Conservation (phyloP, 2,329 filamentous ascomycete genomes). For the Curvularia lunata region DNA sequence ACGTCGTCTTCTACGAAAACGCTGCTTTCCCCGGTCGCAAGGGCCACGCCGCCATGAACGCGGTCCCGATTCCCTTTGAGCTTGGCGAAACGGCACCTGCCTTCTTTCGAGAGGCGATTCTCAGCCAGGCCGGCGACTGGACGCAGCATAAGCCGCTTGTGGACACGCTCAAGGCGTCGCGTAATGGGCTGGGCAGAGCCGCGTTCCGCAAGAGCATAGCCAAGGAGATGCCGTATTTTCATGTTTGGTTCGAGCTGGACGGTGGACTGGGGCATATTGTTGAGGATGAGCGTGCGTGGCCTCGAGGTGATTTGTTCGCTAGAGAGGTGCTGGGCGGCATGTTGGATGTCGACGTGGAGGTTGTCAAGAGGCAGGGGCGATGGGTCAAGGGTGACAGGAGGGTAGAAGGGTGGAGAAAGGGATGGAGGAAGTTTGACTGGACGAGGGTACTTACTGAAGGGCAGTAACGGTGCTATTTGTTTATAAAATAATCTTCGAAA, state of each 20-base stretch:
- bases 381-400: slow-evolving; percentile 76
- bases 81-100: slow-evolving; percentile 91
- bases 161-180: slow-evolving; percentile 73
- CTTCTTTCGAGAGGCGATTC: slow-evolving; percentile 94
- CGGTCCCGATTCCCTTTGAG: slow-evolving; percentile 85
- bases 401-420: slow-evolving; percentile 78
- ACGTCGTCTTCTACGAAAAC: slow-evolving; percentile 98
- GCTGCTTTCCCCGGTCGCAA: slow-evolving; percentile 80
- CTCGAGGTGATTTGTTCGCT: slow-evolving; percentile 88
- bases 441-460: slow-evolving; percentile 66
- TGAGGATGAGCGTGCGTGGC: slow-evolving; percentile 85
- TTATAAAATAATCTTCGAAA: too few species aligned
- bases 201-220: slow-evolving; percentile 84
- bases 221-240: slow-evolving; percentile 98
- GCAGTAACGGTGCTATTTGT: background rate
- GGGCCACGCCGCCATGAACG: slow-evolving; percentile 83
- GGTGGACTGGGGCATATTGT: slow-evolving; percentile 92
- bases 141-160: slow-evolving; percentile 94
- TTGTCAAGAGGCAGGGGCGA: slow-evolving; percentile 87
- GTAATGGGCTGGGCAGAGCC: slow-evolving; percentile 73
- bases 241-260: slow-evolving; percentile 91
- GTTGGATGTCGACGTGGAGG: slow-evolving; percentile 78
- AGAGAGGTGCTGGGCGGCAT: slow-evolving; percentile 92
- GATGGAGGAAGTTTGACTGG: slow-evolving; percentile 95
- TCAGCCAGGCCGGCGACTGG: slow-evolving; percentile 90